Percentiles rank a stretch among this genome's conserved stretches.
Conservation (phyloP, 2,329 filamentous ascomycete genomes). For the Mycosphaerella sp. region DNA sequence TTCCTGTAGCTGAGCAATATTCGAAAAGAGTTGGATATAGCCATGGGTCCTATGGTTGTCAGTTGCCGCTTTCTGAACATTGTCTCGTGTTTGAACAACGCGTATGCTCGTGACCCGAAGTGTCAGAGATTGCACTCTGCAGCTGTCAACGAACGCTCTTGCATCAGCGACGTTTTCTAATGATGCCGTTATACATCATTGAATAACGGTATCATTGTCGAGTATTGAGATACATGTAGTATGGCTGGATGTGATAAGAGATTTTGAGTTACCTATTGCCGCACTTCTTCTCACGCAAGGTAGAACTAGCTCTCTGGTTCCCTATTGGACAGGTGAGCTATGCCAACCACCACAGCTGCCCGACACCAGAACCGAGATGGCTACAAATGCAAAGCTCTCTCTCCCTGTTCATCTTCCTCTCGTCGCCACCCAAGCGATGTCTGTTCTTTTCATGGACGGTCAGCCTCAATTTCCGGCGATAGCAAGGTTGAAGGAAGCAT, state of each 20-base stretch:
- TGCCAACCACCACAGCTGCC: not conserved
- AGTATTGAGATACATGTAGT: not conserved
- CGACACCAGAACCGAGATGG: not conserved
- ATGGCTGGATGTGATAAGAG: no score
- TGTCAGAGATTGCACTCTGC: not conserved
- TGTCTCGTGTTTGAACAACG: not conserved
- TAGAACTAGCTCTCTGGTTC: not conserved
- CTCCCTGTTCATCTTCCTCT: not conserved
- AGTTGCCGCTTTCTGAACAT: not conserved
- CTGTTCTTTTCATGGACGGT: not conserved
- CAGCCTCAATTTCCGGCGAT: constrained; percentile 2
- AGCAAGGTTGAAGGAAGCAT: not conserved
- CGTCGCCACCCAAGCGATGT: constrained; percentile 1
- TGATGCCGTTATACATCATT: no score
- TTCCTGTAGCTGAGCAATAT: constrained; percentile 8
- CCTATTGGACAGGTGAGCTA: not conserved
- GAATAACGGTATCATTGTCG: not conserved
- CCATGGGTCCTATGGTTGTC: not conserved
- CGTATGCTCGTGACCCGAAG: not conserved
- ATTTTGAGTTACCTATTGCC: no score
- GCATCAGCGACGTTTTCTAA: not conserved
- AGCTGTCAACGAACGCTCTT: constrained; percentile 6
- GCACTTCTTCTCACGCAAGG: not conserved
- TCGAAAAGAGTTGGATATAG: constrained; percentile 5
- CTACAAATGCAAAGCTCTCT: not conserved